These are phyloP conservation scores for Sequoia sempervirens DNA, from an alignment of 75 land plant genomes.

Conservation along the genomic window DNA sequence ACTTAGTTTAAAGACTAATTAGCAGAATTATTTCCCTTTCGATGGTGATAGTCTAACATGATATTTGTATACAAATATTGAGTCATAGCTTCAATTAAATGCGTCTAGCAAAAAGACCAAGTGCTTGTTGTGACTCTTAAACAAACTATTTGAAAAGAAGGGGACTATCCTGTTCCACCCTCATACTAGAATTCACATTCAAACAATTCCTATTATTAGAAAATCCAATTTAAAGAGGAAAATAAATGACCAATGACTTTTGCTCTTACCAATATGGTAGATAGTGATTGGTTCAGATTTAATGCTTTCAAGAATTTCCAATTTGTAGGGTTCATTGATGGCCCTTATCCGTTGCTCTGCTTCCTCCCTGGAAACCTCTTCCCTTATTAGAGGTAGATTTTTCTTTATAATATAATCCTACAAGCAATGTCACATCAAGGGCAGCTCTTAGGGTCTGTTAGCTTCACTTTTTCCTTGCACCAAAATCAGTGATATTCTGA, in stretches of 20 bases:
- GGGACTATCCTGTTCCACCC: not conserved
- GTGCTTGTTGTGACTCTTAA: not conserved
- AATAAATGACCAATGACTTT: not conserved
- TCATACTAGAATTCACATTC: not conserved
- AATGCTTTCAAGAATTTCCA: conserved; percentile 89
- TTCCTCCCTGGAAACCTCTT: conserved; percentile 92
- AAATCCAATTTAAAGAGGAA: not conserved
- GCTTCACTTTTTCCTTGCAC: not conserved
- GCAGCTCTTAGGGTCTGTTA: not conserved
- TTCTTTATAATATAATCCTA: conserved; percentile 92
- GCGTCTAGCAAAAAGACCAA: not conserved
- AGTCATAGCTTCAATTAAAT: not conserved
- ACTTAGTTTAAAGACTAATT: not conserved
- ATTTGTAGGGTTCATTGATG: conserved; percentile 85
- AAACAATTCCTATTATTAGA: not conserved
- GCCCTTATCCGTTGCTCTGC: conserved; percentile 76
- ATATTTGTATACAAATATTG: not conserved
- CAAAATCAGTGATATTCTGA: not conserved
- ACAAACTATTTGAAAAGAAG: not conserved
- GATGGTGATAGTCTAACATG: not conserved
- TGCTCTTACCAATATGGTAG: conserved; percentile 79
- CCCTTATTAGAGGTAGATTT: conserved; percentile 79
- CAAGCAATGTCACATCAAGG: conserved; percentile 25
- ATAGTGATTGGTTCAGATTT: conserved; percentile 93
- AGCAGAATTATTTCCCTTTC: not conserved